Evolutionary conservation across 1,284 basidiomycete genomes (phyloP), one percentile per base, ranked within the genome.

Genomic region (Apiotrichum gamsii): DNA sequence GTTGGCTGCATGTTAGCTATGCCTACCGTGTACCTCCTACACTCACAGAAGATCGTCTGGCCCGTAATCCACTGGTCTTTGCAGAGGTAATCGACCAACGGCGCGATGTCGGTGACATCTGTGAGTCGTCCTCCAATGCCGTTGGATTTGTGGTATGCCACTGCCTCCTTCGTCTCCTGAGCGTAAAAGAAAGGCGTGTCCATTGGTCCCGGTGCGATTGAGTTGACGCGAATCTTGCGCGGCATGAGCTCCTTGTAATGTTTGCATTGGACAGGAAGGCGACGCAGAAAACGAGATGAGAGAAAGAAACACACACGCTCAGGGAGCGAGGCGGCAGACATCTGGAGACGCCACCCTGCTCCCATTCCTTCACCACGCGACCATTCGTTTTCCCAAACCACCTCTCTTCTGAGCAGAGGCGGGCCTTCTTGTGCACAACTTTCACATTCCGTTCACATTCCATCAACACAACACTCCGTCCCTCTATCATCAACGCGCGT

Each of bases 141-240:
- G 31, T 56, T 43, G 5, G 35, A 39, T 42, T 52, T 51, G 45
- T 56, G 54, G 54, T 32, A 56, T n/a, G 36, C 44, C 8, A 56
- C 54, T 3, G 54, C 54, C 14, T 43, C 49, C n/a, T 25, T 15
- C 13, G 20, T 19, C 31, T 56, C 54, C 37, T 51, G 41, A 4
- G 39, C 35, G 47, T 56, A 56, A 47, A 56, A 56, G 50, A 56
- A 56, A 6, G 54, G 54, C 29, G 54, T 56, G 54, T 56, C 54
- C 54, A 56, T 56, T 4, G 54, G 54, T 6, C 52, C 52, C 0
- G 52, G 52, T 1, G 52, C 52, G 33, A 54, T 36, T 5, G 49
- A 38, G 41, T 56, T 56, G 43, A 56, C 47, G 18, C 54, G 49
- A 23, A 56, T 56, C 15, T 50, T 50, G 20, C 47, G 49, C 3